Base-by-base conservation (phyloP, 2,329 filamentous ascomycete species). In the Xylaria sp. region DNA sequence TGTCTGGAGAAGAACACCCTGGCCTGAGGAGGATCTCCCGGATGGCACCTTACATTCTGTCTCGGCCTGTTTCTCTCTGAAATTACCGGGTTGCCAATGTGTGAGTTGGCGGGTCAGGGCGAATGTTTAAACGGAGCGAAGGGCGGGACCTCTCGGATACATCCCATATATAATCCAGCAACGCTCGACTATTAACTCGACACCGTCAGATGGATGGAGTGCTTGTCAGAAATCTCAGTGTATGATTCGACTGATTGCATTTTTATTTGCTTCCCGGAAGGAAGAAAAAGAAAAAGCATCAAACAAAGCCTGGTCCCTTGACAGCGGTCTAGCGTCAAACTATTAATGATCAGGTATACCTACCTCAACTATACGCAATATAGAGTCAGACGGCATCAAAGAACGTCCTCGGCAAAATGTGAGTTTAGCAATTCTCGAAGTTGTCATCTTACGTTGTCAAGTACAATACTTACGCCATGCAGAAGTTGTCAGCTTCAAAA, bases 401-500 rank as follows among this genome's bases (percentile, higher is more conserved):
- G 35, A 33, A 65, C 62, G 58, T 14, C 61, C 58, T 23, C 62
- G 42, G 33, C 51, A 62, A 47, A 47, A 62, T 28, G 64, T 67
- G n/a, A 64, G 64, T 59, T 35, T 11, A 51, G 38, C 7, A 21
- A 9, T 42, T 61, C 15, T 33, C 71, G 69, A 64, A 59, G 51
- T 38, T 51, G 40, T 60, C 51, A 33, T 19, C 17, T 38, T 53
- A n/a, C n/a, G n/a, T n/a, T n/a, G n/a, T n/a, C n/a, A n/a, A n/a
- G n/a, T n/a, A n/a, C n/a, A n/a, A n/a, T n/a, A n/a, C n/a, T n/a
- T n/a, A n/a, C n/a, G n/a, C n/a, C 12, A 42, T 61, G 17, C 37
- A 72, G 69, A 64, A 59, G 51, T 38, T 51, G 40, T 60, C 51
- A 33, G 23, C 17, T 38, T 53, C 61, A 35, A 61, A n/a, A 40